Percentiles rank a stretch among this genome's conserved stretches.
phyloP scores from a whole-genome alignment of 495 filamentous ascomycete genomes.

The Chlorociboria aeruginascens region DNA sequence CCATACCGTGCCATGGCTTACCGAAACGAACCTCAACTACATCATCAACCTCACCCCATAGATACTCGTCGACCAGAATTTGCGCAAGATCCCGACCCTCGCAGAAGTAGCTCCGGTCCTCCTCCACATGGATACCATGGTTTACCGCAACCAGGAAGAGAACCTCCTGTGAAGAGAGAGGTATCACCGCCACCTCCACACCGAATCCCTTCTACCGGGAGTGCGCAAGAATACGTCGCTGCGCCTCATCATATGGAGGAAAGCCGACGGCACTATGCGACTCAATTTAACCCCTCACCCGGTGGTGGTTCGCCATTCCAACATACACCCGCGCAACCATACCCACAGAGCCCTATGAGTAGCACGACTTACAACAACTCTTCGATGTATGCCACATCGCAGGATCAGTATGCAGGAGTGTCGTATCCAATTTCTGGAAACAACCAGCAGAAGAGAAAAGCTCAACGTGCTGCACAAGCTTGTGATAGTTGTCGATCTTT shows the following conservation, averaged over 20 bases:
- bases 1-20: slow-evolving; percentile 2
- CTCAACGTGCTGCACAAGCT: slow-evolving; percentile 32
- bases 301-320: too few relatives aligned
- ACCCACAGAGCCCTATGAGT: slow-evolving; percentile 25
- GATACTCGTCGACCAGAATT: slow-evolving; percentile 9
- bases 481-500: slow-evolving; percentile 56
- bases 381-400: background rate
- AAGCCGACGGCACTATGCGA: slow-evolving; percentile 1
- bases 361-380: too few relatives aligned
- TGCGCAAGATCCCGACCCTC: slow-evolving; percentile 13
- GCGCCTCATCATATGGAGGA: slow-evolving; percentile 6
- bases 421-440: slow-evolving; percentile 27
- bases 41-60: slow-evolving; percentile 4
- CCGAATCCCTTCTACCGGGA: slow-evolving; percentile 11
- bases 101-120: slow-evolving; percentile 11
- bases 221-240: slow-evolving; percentile 5
- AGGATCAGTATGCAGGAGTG: background rate
- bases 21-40: background rate
- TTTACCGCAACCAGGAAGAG: slow-evolving; percentile 1
- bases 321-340: slow-evolving; percentile 19
- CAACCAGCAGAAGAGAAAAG: slow-evolving; percentile 9
- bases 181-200: slow-evolving; percentile 20
- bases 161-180: slow-evolving; percentile 31
- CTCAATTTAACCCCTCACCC: slow-evolving; percentile 21
- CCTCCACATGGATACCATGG: slow-evolving; percentile 10